These are phyloP conservation scores for Arthrobotrys sphaeroides DNA, from an alignment of 2,329 filamentous ascomycete genomes.

Conservation along the genomic window DNA sequence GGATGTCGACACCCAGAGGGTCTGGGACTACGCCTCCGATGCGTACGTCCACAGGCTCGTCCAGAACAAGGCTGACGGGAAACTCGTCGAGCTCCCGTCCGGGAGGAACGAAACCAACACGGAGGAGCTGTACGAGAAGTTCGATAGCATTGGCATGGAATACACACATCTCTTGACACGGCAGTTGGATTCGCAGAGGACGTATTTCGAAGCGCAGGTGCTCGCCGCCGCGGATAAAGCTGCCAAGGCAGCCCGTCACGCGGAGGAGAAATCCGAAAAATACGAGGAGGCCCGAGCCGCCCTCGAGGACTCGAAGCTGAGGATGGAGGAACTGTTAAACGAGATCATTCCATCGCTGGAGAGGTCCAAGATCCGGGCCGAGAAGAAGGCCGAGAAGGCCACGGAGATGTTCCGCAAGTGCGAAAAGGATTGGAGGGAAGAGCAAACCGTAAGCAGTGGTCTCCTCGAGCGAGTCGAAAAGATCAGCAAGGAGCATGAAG, in stretches of 20 bases:
- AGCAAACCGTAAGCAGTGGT: slow-evolving; percentile 83
- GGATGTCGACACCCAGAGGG: slow-evolving; percentile 90
- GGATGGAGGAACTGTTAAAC: slow-evolving; percentile 66
- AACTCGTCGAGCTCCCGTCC: slow-evolving; percentile 84
- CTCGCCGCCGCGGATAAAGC: slow-evolving; percentile 88
- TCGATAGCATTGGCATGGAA: slow-evolving; percentile 85
- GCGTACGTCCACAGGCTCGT: slow-evolving; percentile 96
- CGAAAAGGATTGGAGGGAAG: slow-evolving; percentile 80
- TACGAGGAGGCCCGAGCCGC: slow-evolving; percentile 66
- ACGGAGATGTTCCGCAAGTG: slow-evolving; percentile 79
- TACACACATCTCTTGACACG: slow-evolving; percentile 93
- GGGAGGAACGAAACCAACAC: slow-evolving; percentile 54
- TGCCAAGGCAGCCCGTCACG: slow-evolving; percentile 30
- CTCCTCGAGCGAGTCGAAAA: slow-evolving; percentile 83
- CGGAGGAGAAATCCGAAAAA: slow-evolving; percentile 64
- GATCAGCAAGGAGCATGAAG: slow-evolving; percentile 69
- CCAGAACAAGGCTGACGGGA: slow-evolving; percentile 89
- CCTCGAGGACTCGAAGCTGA: slow-evolving; percentile 66
- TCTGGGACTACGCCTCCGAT: slow-evolving; percentile 97
- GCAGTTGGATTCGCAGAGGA: slow-evolving; percentile 89
- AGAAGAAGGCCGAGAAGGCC: slow-evolving; percentile 74
- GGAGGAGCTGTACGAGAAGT: slow-evolving; percentile 66
- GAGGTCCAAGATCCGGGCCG: slow-evolving; percentile 75
- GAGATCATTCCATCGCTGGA: slow-evolving; percentile 75
- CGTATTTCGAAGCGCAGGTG: slow-evolving; percentile 93